phyloP scores from a whole-genome alignment of 2,329 filamentous ascomycete genomes.

The Botrytis porri region DNA sequence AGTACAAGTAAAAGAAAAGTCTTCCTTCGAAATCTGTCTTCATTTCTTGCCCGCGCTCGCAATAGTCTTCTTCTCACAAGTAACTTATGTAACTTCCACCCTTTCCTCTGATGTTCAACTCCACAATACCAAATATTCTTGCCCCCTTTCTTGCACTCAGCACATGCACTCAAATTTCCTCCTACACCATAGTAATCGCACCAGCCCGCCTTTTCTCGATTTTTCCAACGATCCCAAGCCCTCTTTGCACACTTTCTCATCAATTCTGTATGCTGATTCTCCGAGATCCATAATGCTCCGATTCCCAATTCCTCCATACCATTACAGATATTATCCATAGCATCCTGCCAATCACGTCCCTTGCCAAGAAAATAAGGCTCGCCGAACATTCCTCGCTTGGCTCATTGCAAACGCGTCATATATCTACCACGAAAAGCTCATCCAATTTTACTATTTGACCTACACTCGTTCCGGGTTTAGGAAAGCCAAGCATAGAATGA shows the following conservation, averaged over 20 bases:
- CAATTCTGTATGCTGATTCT: not conserved
- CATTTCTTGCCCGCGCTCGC: not conserved
- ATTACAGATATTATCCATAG: constrained; percentile 10
- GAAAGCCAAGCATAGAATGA: not conserved
- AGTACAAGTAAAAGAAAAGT: not conserved
- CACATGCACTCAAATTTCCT: not conserved
- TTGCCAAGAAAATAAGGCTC: constrained; percentile 10
- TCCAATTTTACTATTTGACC: not conserved
- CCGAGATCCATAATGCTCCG: not conserved
- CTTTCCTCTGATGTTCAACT: not conserved
- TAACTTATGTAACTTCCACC: not conserved
- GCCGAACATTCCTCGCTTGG: not conserved
- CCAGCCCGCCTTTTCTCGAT: not conserved
- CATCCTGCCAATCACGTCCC: not conserved
- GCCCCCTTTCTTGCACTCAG: not conserved
- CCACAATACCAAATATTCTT: not conserved
- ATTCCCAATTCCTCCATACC: not conserved
- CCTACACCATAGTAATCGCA: not conserved
- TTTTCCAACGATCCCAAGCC: not conserved
- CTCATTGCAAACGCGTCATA: constrained; percentile 15
- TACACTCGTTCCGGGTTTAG: not conserved
- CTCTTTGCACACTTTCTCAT: not conserved
- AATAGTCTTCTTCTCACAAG: not conserved
- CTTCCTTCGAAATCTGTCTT: not conserved
- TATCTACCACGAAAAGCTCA: not conserved